Evolutionary conservation across 1,284 basidiomycete species (phyloP), one percentile per base, ranked within the genome.

Genomic region (Vanrija humicola): DNA sequence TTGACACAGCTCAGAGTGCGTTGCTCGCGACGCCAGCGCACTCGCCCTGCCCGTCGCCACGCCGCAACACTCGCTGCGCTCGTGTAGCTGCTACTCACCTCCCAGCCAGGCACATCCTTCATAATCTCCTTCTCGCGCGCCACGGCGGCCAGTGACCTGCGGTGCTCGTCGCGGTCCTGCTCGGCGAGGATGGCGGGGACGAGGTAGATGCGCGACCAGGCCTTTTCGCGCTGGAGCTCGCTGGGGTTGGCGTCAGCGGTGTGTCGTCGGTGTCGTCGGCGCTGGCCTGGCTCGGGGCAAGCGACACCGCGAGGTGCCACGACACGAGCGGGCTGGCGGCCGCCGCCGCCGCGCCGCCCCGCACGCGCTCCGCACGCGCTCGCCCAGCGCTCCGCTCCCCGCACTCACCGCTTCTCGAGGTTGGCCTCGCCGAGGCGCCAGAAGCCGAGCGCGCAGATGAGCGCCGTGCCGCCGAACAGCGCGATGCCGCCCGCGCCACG

Each of bases 171-270:
- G 56, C 95, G 86, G 79, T 98, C 94, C 15, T 87, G 86, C 77
- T 98, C 94, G 47, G 94, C 94, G 63, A 94, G 82, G 46, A 96
- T 82, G 58, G 98, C 76, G 16, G 95, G 95, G 43, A 95, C 88
- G 46, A 98, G 83, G 80, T 98, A 86, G 72, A 99, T 95, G 63
- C 95, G 84, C 61, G 93, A 91, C 95, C 95, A 98, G 44, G 86
- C 85, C 77, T 89, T 88, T 80, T 99, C 95, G 64, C 96, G 84
- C 75, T 88, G 82, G 50, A 99, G 82, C 80, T 98, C 95, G 77
- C 95, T 98, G 75, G 18, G n/a, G 16, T 8, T n/a, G n/a, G n/a
- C 42, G 55, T 50, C 26, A 18, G 19, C 15, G 15, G 26, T 26
- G 26, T 26, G 26, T 26, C 26, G 26, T 26, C 26, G 26, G 5